Evolutionary conservation across 176 grass and related monocot genomes (phyloP).

Genomic region (Stipa capillata): DNA sequence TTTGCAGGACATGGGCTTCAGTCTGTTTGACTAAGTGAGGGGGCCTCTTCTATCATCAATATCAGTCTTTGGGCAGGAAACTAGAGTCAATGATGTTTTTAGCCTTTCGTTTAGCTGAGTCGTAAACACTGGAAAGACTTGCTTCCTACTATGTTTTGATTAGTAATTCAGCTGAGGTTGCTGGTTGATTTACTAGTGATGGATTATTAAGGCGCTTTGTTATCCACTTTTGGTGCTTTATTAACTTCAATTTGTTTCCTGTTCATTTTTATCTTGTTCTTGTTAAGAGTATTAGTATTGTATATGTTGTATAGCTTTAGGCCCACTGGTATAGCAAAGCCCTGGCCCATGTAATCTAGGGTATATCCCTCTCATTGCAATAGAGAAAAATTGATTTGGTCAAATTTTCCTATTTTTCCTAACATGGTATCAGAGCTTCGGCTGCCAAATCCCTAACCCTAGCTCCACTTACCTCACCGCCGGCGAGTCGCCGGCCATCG

Average conservation of each 20-base stretch:
- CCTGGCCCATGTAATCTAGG: too few species aligned
- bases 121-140: conserved; percentile 12
- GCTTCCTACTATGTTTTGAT: not conserved
- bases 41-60: not conserved
- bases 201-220: too few species aligned
- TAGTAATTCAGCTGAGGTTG: conserved; percentile 21
- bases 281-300: too few species aligned
- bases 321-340: too few species aligned
- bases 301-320: too few species aligned
- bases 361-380: too few species aligned
- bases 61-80: not conserved
- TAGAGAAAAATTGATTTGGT: too few species aligned
- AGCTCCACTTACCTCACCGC: too few species aligned
- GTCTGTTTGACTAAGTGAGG: conserved; percentile 27
- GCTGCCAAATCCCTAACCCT: too few species aligned
- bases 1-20: conserved; percentile 52
- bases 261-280: not conserved
- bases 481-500: too few species aligned
- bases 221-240: not conserved
- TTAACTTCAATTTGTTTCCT: not conserved
- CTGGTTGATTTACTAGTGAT: conserved; percentile 15
- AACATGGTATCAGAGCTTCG: too few species aligned
- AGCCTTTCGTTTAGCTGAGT: conserved; percentile 21
- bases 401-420: too few species aligned
- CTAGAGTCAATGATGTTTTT: conserved; percentile 11